Conservation (phyloP, 2,329 filamentous ascomycete genomes). For the Monosporascus sp. region DNA sequence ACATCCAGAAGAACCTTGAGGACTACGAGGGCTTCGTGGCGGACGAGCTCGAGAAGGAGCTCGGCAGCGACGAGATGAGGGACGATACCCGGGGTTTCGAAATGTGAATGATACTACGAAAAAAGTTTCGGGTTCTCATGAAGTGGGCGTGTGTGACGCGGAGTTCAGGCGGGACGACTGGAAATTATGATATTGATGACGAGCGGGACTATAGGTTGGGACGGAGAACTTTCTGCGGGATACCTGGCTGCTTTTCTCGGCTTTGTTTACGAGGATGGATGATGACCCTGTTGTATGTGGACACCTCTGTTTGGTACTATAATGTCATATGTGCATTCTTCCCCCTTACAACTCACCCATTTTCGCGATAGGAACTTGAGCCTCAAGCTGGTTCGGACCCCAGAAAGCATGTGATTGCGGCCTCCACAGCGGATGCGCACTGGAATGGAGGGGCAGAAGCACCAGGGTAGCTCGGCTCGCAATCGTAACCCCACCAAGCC, state of each 20-base stretch:
- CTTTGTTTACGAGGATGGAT: neutral
- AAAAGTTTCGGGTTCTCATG: neutral
- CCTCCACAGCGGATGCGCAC: no score
- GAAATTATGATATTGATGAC: neutral
- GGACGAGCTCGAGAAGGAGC: conserved; percentile 83
- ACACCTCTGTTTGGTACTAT: neutral
- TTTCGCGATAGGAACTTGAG: no score
- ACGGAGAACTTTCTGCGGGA: neutral
- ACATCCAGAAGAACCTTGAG: conserved; percentile 86
- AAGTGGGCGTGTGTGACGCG: neutral
- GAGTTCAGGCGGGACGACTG: neutral
- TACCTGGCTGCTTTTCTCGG: neutral
- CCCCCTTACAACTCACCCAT: no score
- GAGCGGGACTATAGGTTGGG: neutral
- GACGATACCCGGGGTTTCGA: conserved; percentile 41
- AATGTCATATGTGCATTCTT: no score
- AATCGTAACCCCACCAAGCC: no score
- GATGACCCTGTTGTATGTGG: neutral
- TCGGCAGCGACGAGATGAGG: conserved; percentile 56
- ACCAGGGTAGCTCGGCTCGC: no score
- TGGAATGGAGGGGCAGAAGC: no score
- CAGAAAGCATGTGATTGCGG: no score
- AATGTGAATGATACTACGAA: neutral
- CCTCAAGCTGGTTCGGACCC: no score
- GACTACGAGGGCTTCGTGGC: conserved; percentile 92